Evolutionary conservation across 257 asterid genomes (phyloP), one percentile per base, ranked within the genome.

Genomic region (Gardenia jasminoides): DNA sequence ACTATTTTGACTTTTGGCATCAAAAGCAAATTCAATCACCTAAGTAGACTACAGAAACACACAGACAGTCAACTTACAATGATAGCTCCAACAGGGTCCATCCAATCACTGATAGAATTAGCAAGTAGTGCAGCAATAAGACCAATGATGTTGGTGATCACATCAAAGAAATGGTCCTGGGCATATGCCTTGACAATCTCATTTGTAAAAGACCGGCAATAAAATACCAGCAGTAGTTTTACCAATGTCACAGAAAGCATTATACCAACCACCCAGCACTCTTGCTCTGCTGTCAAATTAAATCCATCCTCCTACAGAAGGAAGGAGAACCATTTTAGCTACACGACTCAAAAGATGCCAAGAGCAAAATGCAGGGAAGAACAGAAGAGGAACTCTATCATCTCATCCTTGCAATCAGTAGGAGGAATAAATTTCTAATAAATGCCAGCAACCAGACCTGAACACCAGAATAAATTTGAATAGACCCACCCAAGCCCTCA

Each of bases 131-230:
- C 91, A 15, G 88, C 91, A 68, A 86, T 62, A 13, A 88, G 88
- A 28, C 91, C 91, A 65, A 88, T 86, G 67, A 86, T 33, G 84
- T 88, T 88, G 76, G 91, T 88, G 80, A 88, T 74, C 43, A 88
- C 91, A 67, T 88, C 91, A 36, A 88, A 88, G 66, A 88, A 88
- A 78, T 88, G 91, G 54, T 88, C 91, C 72, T 86, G 89, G 26
- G 91, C 91, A 76, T 86, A 88, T 28, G 91, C 91, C 81, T 88
- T 88, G 64, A 86, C 89, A 73, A 88, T 88, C 88, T 88, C 91
- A 71, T 88, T 86, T 80, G 89, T 84, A 56, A 88, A 88, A 62
- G 91, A 76, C 26, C 91, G 91, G 80, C 91, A 88, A 67, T 88
- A 88, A 56, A 88, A 13, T 71, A 80, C 76, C 83, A 88, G 78